Conservation (phyloP, 208 protist species). For the Zelonia costaricensis region DNA sequence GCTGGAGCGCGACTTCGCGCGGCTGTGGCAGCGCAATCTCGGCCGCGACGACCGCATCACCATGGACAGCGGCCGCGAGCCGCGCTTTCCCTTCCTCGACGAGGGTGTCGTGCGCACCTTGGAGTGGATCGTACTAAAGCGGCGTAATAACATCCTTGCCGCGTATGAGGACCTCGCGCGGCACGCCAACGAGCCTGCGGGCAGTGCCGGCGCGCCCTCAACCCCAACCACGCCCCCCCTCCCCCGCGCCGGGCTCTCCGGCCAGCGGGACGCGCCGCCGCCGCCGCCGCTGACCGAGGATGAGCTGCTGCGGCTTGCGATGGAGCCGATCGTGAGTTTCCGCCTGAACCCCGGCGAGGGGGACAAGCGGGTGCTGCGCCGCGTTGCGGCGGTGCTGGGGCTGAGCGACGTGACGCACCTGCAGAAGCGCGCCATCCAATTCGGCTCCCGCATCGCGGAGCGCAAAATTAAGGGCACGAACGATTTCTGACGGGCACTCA, state of each 20-base stretch:
- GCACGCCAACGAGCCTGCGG: not conserved
- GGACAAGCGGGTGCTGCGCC: conserved; percentile 93
- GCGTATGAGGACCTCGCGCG: not conserved
- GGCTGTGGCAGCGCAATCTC: conserved; percentile 95
- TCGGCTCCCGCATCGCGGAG: conserved; percentile 95
- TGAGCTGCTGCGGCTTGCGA: conserved; percentile 38
- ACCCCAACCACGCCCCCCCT: not conserved
- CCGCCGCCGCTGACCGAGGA: conserved; percentile 20
- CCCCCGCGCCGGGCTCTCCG: not conserved
- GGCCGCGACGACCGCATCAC: conserved; percentile 95
- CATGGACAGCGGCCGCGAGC: conserved; percentile 92
- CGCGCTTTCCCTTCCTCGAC: conserved; percentile 94
- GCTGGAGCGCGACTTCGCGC: conserved; percentile 86
- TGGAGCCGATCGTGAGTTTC: conserved; percentile 72
- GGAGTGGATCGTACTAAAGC: conserved; percentile 56
- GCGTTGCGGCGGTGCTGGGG: conserved; percentile 80
- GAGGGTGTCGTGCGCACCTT: conserved; percentile 88
- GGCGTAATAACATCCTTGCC: conserved; percentile 33
- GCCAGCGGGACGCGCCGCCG: not conserved
- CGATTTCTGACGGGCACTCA: conserved; percentile 18
- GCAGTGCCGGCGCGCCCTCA: not conserved
- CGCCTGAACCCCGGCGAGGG: conserved; percentile 76
- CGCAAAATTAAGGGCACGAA: conserved; percentile 42
- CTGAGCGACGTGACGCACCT: conserved; percentile 70
- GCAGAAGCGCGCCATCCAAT: conserved; percentile 97